These are phyloP conservation scores for Mortierella polycephala DNA, from an alignment of 371 early-diverging fungal genomes.

Conservation along the genomic window DNA sequence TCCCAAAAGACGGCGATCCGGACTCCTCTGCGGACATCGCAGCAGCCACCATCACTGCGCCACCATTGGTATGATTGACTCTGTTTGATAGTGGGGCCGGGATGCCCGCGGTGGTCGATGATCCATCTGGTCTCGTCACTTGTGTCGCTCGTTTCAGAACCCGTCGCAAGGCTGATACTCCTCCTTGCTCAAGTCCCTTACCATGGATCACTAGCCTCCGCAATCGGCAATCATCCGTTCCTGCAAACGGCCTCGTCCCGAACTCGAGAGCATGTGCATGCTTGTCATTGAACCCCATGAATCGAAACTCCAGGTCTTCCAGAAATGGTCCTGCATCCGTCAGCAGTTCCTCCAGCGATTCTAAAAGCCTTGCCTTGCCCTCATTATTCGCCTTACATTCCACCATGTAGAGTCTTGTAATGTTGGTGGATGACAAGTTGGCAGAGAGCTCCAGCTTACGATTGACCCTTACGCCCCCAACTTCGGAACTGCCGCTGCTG, in stretches of 20 bases:
- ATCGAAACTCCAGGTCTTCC: conserved; percentile 45
- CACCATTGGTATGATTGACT: background rate
- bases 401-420: conserved; percentile 24
- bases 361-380: conserved; percentile 17
- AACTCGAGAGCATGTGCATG: conserved; percentile 48
- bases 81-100: background rate
- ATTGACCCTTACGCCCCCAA: conserved; percentile 6
- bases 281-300: conserved; percentile 41
- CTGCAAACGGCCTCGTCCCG: conserved; percentile 33
- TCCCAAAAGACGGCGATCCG: conserved; percentile 19
- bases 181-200: conserved; percentile 31
- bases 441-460: conserved; percentile 45
- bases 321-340: conserved; percentile 27
- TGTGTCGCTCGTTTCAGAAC: conserved; percentile 31
- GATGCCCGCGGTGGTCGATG: background rate
- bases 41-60: background rate
- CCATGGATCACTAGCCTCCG: conserved; percentile 49
- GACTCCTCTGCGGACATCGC: background rate
- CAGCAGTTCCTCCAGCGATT: conserved; percentile 42
- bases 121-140: background rate
- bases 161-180: conserved; percentile 30
- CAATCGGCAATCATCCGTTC: conserved; percentile 15
- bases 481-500: background rate
- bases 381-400: conserved; percentile 34
- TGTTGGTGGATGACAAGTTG: conserved; percentile 13